A percentile compares a stretch with the other conserved stretches of the same genome.
phyloP scores from a whole-genome alignment of 75 land plant genomes.

The Cryptomeria japonica region DNA sequence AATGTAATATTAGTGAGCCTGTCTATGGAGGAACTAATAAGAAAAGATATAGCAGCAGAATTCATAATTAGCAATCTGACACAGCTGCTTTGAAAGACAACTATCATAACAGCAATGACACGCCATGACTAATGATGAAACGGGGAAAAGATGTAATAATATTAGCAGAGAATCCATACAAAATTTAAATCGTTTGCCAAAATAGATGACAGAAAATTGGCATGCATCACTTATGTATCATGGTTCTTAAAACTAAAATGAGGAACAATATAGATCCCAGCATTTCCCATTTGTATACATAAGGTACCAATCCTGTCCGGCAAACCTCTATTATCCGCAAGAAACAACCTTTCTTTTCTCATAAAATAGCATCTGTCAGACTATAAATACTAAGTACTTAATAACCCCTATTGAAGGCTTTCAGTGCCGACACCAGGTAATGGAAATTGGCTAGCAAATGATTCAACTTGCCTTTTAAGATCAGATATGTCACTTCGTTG shows the following conservation, averaged over 20 bases:
- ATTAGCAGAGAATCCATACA: not conserved
- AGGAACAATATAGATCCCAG: not conserved
- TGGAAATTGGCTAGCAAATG: conserved; percentile 72
- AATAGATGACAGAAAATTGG: not conserved
- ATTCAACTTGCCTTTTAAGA: conserved; percentile 63
- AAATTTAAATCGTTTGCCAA: not conserved
- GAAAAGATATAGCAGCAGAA: not conserved
- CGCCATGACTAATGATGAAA: not conserved
- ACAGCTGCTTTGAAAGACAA: not conserved
- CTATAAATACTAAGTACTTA: not conserved
- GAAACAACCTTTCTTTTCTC: not conserved
- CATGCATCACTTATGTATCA: not conserved
- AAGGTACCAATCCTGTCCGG: not conserved
- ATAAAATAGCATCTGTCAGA: not conserved
- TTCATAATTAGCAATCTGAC: too few species aligned
- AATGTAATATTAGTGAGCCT: too few species aligned
- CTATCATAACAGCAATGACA: not conserved
- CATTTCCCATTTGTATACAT: not conserved
- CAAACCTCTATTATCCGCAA: not conserved
- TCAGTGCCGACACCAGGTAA: conserved; percentile 59
- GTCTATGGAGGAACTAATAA: too few species aligned
- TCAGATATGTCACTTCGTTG: conserved; percentile 37
- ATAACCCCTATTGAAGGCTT: not conserved
- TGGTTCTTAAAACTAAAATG: not conserved
- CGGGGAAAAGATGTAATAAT: not conserved